Conservation (phyloP, 805 yeast species). For the Saturnispora silvae region DNA sequence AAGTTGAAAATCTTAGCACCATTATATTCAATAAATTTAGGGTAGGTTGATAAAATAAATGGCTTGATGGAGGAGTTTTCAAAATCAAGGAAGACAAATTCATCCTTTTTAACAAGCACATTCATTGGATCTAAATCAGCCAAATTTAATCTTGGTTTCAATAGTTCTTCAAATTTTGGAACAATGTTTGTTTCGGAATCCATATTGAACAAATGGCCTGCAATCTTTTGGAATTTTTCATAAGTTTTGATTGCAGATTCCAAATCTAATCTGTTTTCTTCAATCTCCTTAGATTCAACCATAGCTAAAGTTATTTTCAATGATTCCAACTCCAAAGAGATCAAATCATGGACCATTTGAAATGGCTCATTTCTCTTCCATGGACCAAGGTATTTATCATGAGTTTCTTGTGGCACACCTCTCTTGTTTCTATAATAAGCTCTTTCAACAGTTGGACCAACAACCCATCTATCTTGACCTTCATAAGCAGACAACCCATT, state of each 20-base stretch:
- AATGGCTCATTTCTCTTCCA: constrained; percentile 52
- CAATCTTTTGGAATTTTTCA: constrained; percentile 44
- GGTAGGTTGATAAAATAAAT: constrained; percentile 64
- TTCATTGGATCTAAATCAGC: constrained; percentile 93
- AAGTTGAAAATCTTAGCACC: constrained; percentile 81
- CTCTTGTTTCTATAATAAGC: constrained; percentile 62
- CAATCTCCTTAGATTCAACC: constrained; percentile 36
- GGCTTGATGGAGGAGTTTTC: constrained; percentile 79
- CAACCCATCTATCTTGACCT: constrained; percentile 75
- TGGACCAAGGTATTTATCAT: constrained; percentile 60
- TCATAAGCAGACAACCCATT: constrained; percentile 33
- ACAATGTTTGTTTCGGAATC: constrained; percentile 34
- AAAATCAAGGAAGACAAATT: constrained; percentile 60
- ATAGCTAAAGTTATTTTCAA: constrained; percentile 43
- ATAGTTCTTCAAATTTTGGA: constrained; percentile 51
- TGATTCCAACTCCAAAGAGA: constrained; percentile 54
- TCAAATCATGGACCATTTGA: constrained; percentile 55
- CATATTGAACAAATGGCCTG: constrained; percentile 50
- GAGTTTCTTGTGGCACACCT: constrained; percentile 38
- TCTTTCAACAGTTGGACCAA: constrained; percentile 84
- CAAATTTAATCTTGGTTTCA: constrained; percentile 61
- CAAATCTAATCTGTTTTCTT: constrained; percentile 31
- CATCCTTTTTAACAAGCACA: constrained; percentile 42
- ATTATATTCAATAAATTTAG: constrained; percentile 73
- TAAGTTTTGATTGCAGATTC: constrained; percentile 49